These are phyloP conservation scores for Pleurotus pulmonarius DNA, from an alignment of 768 basidiomycete species.

Conservation along the genomic window DNA sequence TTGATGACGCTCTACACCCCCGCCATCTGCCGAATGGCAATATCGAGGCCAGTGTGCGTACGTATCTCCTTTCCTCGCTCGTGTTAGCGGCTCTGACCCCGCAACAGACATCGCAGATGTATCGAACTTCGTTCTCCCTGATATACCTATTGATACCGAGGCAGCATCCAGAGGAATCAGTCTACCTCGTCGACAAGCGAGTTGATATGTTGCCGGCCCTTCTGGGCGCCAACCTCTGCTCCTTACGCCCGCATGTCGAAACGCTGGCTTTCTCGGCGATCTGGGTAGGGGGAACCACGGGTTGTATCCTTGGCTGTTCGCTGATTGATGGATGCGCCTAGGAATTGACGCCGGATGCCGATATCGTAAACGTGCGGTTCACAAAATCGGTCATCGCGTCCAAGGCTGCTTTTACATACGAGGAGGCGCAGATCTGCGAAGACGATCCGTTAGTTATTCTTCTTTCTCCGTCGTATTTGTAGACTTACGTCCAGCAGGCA, in stretches of 20 bases:
- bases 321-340: conserved; percentile 24
- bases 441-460: conserved; percentile 71
- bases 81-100: background rate
- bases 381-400: conserved; percentile 96
- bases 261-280: conserved; percentile 92
- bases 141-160: conserved; percentile 95
- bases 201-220: conserved; percentile 97
- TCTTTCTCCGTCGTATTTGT: background rate
- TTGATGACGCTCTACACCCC: conserved; percentile 96
- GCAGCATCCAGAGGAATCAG: conserved; percentile 96
- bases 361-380: conserved; percentile 88
- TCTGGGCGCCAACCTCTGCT: conserved; percentile 94
- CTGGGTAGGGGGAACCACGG: conserved; percentile 79
- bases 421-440: conserved; percentile 90
- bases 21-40: conserved; percentile 84
- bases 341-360: conserved; percentile 87
- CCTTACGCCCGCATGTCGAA: conserved; percentile 88
- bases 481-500: conserved; percentile 39
- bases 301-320: background rate
- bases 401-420: conserved; percentile 95
- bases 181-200: conserved; percentile 97
- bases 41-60: conserved; percentile 96
- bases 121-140: conserved; percentile 89
- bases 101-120: conserved; percentile 93
- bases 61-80: conserved; percentile 32